Base-by-base conservation (phyloP, 2,329 filamentous ascomycete genomes). In the Albophoma yamanashiensis region DNA sequence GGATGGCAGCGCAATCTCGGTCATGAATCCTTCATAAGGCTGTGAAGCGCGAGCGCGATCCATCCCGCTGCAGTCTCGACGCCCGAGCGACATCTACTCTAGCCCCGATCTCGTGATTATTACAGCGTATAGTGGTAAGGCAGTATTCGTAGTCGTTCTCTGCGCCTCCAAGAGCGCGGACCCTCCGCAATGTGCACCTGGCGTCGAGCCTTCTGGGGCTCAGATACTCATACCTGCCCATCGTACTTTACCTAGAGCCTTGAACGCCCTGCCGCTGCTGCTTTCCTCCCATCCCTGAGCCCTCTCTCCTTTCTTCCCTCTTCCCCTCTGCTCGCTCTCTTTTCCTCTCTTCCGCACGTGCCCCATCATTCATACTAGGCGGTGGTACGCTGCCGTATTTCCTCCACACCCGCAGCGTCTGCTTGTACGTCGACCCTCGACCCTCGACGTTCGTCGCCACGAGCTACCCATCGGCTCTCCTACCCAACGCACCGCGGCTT, bases 251-350 rank as follows among this genome's bases (percentile, higher is more conserved):
- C 50, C 20, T 22, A 20, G 43, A 60, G 45, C 55, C 45, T 58
- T 45, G n/a, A 53, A 52, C 53, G 59, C 45, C 55, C 42, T 55
- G 55, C 57, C 36, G 59, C 59, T 53, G 59, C 55, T 52, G 36
- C 58, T 53, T 53, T 36, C 27, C 45, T 55, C 39, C 56, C 22
- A 47, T 42, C 43, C 20, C 40, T 14, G 55, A 14, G 20, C 12
- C 20, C 14, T 57, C 25, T 22, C 36, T 25, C 52, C 53, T 36
- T 47, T 38, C 22, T 36, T 25, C 17, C 15, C 15, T 45, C 27
- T n/a, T 20, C 25, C 57, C 17, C 34, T 47, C 27, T 20, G 4
- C 40, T 20, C 15, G 15, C 20, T 4, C 9, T 53, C 38, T 34
- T 17, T 12, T 38, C 31, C 34, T 22, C 56, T 22, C 53, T 39